Percentiles rank a stretch among this genome's conserved stretches.
Evolutionary conservation across 1,139 yeast genomes (phyloP).

Genomic region (Pichia sp.): DNA sequence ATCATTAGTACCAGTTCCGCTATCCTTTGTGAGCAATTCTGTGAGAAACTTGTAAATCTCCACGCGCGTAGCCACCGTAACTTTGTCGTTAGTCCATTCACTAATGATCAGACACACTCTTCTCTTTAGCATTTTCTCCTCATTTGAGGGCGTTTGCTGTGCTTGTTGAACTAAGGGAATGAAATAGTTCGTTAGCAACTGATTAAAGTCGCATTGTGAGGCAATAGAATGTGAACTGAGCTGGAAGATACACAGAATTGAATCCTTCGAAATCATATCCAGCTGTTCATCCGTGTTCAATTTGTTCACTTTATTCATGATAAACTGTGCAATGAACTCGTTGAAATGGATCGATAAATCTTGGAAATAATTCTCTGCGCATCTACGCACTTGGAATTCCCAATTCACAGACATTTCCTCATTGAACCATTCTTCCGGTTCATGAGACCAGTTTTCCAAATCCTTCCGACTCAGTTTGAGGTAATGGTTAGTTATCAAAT

Average conservation of each 20-base stretch:
- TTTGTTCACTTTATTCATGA: constrained; percentile 59
- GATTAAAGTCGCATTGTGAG: constrained; percentile 45
- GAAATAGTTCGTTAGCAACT: constrained; percentile 36
- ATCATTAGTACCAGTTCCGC: constrained; percentile 34
- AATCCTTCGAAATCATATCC: constrained; percentile 64
- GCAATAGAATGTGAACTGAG: constrained; percentile 62
- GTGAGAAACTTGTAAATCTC: constrained; percentile 52
- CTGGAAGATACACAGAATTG: constrained; percentile 76
- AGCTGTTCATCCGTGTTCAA: constrained; percentile 29
- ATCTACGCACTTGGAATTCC: constrained; percentile 81
- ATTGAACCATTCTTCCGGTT: constrained; percentile 90
- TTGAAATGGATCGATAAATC: constrained; percentile 65
- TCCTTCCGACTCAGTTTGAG: constrained; percentile 68
- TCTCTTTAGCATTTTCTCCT: constrained; percentile 58
- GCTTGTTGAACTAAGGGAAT: constrained; percentile 58
- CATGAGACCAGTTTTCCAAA: constrained; percentile 70
- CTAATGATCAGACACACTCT: constrained; percentile 68
- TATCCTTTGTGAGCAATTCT: constrained; percentile 32
- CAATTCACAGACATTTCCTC: constrained; percentile 73
- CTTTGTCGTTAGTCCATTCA: constrained; percentile 73
- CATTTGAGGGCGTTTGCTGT: too few species aligned
- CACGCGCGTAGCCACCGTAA: constrained; percentile 51
- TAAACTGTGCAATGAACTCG: constrained; percentile 50
- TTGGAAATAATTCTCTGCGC: constrained; percentile 80
- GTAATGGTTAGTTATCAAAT: constrained; percentile 64